Evolutionary conservation across 345 rosid species (phyloP).

Genomic region (Hevea brasiliensis): DNA sequence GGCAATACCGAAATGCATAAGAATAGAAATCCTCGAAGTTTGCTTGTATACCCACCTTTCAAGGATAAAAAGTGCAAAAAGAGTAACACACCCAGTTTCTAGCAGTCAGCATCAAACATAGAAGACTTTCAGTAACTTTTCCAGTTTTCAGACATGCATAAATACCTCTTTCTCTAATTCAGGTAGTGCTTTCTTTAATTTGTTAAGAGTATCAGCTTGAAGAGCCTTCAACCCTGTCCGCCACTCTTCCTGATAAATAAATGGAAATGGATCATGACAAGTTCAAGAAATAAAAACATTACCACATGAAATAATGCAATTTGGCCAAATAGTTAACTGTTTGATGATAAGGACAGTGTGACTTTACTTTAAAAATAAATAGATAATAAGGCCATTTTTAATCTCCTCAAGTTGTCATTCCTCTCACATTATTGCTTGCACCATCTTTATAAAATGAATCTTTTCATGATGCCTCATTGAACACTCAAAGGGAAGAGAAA

Average conservation of each 20-base stretch:
- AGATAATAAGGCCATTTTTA: background rate
- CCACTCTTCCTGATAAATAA: slow-evolving; percentile 78
- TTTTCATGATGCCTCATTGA: background rate
- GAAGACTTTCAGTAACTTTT: background rate
- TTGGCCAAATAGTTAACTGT: background rate
- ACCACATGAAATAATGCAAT: background rate
- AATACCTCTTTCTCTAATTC: slow-evolving; percentile 85
- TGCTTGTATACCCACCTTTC: slow-evolving; percentile 64
- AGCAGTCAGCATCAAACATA: background rate
- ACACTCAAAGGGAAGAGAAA: too few species aligned
- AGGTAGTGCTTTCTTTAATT: slow-evolving; percentile 73
- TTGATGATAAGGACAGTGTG: background rate
- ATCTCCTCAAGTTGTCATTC: background rate
- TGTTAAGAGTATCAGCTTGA: slow-evolving; percentile 61
- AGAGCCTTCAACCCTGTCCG: slow-evolving; percentile 71
- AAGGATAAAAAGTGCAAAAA: slow-evolving; percentile 13
- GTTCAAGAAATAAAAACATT: background rate
- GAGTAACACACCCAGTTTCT: slow-evolving; percentile 13
- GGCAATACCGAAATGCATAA: slow-evolving; percentile 80
- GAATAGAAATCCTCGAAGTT: slow-evolving; percentile 83
- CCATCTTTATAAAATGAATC: background rate
- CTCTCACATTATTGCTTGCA: background rate
- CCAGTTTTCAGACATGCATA: background rate
- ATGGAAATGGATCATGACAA: background rate
- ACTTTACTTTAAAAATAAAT: background rate